Conservation (phyloP, 2,329 filamentous ascomycete species). For the Lasiodiplodia sp. region DNA sequence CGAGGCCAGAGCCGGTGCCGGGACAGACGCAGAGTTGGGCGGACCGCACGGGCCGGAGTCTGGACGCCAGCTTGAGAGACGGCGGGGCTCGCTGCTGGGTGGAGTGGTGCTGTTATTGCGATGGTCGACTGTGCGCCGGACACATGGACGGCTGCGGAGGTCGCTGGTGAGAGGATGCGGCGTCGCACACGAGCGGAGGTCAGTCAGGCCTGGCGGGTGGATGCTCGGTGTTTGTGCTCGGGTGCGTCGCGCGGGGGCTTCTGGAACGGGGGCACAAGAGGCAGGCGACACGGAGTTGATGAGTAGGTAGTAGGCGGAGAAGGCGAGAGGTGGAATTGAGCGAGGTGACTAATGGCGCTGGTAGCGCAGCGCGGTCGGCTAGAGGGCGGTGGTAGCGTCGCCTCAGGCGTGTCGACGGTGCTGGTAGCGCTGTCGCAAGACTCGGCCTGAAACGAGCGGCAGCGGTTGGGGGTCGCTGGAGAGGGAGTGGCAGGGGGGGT, state of each 20-base stretch:
- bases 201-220: background rate
- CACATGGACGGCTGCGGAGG: conserved; percentile 1
- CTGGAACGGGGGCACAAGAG: conserved; percentile 43
- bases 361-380: conserved; percentile 30
- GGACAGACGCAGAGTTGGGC: conserved; percentile 41
- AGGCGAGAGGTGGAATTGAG: conserved; percentile 10
- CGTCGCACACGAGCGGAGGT: conserved; percentile 16
- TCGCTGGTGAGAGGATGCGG: background rate
- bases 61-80: conserved; percentile 48
- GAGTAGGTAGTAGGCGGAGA: conserved; percentile 11
- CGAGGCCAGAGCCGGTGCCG: conserved; percentile 35
- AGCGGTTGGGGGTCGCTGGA: conserved; percentile 21
- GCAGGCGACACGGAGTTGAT: conserved; percentile 16
- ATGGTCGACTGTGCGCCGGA: background rate
- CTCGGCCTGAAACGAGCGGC: conserved; percentile 31
- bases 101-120: conserved; percentile 7
- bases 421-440: conserved; percentile 30
- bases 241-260: conserved; percentile 34
- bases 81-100: background rate
- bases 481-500: conserved; percentile 29
- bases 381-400: conserved; percentile 30
- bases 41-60: conserved; percentile 37
- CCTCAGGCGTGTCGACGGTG: conserved; percentile 28
- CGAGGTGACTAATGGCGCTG: conserved; percentile 19
- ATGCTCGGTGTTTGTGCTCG: conserved; percentile 9